These are phyloP conservation scores for Taiozyma sp. DNA, from an alignment of 1,139 yeast genomes.

Conservation along the genomic window DNA sequence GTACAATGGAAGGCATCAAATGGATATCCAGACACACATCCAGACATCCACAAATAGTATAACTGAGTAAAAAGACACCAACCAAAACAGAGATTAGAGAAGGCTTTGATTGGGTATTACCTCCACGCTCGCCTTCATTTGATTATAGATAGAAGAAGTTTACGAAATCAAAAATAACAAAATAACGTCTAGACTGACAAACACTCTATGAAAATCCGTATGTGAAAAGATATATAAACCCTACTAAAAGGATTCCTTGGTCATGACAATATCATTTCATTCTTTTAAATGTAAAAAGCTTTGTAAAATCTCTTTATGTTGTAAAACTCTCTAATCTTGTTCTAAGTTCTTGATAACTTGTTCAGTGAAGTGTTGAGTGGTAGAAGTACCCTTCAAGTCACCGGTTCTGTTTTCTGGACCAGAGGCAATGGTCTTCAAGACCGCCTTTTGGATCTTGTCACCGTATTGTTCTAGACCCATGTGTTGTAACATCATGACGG, in stretches of 20 bases:
- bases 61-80: no score
- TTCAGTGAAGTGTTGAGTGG: conserved; percentile 85
- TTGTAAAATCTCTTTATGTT: background rate
- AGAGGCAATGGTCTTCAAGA: conserved; percentile 87
- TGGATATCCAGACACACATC: no score
- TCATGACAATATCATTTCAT: background rate
- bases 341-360: conserved; percentile 51
- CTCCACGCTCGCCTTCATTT: no score
- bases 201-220: background rate
- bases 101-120: no score
- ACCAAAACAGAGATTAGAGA: no score
- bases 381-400: conserved; percentile 91
- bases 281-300: background rate
- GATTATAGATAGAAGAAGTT: no score
- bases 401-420: conserved; percentile 94
- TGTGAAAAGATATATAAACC: background rate
- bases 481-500: conserved; percentile 99
- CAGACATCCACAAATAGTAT: no score
- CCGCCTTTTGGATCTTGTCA: conserved; percentile 82
- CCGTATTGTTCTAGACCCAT: conserved; percentile 85
- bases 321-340: background rate
- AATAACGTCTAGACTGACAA: background rate
- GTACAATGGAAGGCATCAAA: no score
- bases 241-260: background rate
- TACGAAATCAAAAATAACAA: no score